A percentile compares a stretch with the other conserved stretches of the same genome.
Evolutionary conservation across 2,329 filamentous ascomycete species (phyloP).

Genomic region (Hirsutella thompsonii): DNA sequence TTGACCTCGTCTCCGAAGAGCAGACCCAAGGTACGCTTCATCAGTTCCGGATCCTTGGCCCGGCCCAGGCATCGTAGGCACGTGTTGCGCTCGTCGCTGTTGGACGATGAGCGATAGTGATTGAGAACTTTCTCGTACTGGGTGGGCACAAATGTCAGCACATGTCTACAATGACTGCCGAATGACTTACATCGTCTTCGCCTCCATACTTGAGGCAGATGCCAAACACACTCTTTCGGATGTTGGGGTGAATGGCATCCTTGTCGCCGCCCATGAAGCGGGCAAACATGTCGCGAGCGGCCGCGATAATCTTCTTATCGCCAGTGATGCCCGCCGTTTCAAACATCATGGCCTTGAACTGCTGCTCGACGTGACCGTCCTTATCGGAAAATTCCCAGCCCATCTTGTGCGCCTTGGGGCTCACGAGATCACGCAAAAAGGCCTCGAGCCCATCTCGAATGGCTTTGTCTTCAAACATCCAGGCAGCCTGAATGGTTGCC

Average conservation of each 20-base stretch:
- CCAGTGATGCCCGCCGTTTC: conserved; percentile 69
- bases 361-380: conserved; percentile 82
- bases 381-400: conserved; percentile 79
- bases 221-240: conserved; percentile 74
- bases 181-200: conserved; percentile 53
- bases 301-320: conserved; percentile 64
- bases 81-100: conserved; percentile 73
- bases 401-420: conserved; percentile 68
- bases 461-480: conserved; percentile 64
- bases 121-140: conserved; percentile 66
- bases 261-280: conserved; percentile 72
- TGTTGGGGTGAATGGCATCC: conserved; percentile 79
- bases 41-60: conserved; percentile 63
- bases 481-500: conserved; percentile 66
- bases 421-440: conserved; percentile 70
- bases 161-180: background rate
- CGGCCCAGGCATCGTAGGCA: conserved; percentile 75
- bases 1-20: conserved; percentile 73
- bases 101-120: conserved; percentile 62
- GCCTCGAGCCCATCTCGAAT: conserved; percentile 64
- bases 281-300: conserved; percentile 80
- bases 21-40: conserved; percentile 66
- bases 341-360: conserved; percentile 90
- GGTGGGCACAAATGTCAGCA: conserved; percentile 4
- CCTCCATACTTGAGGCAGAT: conserved; percentile 77